phyloP scores from a whole-genome alignment of 192 early-diverging fungal species.

The Radiomyces spectabilis region DNA sequence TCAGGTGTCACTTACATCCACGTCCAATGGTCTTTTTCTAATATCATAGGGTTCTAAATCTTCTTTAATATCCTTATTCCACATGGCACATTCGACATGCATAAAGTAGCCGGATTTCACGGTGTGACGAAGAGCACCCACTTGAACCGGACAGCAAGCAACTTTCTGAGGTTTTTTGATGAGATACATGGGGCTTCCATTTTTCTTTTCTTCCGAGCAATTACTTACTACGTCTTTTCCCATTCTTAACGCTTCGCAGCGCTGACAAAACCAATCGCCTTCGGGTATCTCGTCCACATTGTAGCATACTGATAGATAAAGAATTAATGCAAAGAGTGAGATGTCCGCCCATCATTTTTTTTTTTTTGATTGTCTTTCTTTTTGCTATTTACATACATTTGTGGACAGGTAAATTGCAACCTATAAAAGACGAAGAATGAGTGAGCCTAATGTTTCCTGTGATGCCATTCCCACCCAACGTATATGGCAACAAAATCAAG shows the following conservation, averaged over 20 bases:
- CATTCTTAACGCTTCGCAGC: constrained; percentile 32
- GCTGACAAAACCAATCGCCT: constrained; percentile 43
- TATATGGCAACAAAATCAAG: no score
- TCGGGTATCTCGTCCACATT: constrained; percentile 31
- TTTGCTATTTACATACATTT: constrained; percentile 8
- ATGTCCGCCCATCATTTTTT: no score
- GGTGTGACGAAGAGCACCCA: constrained; percentile 37
- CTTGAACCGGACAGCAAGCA: constrained; percentile 31
- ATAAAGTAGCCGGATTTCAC: constrained; percentile 32
- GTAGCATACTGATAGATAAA: constrained; percentile 30
- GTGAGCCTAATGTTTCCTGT: neutral
- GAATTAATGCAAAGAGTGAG: neutral
- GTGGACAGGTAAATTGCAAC: constrained; percentile 18
- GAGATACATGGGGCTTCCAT: no score
- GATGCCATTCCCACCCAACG: neutral
- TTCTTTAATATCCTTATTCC: constrained; percentile 25
- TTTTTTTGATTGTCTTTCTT: neutral
- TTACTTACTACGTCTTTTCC: constrained; percentile 31
- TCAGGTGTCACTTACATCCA: constrained; percentile 15
- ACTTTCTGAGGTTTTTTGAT: constrained; percentile 35
- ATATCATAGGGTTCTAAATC: constrained; percentile 27
- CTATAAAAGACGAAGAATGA: constrained; percentile 1
- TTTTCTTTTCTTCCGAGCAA: no score
- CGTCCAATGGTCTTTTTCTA: constrained; percentile 7
- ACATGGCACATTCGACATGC: constrained; percentile 41